Percentiles rank a stretch among this genome's conserved stretches.
These are phyloP conservation scores for Thelonectria rubi DNA, from an alignment of 2,329 filamentous ascomycete genomes.

Conservation along the genomic window DNA sequence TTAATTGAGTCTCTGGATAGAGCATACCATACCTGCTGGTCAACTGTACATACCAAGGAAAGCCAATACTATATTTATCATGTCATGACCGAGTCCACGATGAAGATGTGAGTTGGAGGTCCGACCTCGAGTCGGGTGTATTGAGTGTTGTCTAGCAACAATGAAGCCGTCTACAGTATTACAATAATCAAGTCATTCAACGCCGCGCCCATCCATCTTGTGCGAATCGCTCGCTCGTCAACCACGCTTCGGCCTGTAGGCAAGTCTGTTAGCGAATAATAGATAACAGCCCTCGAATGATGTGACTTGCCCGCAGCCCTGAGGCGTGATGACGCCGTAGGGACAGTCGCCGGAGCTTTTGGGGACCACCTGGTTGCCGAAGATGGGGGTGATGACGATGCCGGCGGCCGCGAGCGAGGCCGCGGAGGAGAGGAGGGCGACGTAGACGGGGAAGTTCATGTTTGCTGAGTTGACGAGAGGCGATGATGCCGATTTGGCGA, in stretches of 20 bases:
- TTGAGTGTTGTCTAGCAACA: no score
- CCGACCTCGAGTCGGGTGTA: no score
- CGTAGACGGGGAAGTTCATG: conserved; percentile 44
- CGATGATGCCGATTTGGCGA: background rate
- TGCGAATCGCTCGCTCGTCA: conserved; percentile 15
- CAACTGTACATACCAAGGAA: background rate
- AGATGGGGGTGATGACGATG: conserved; percentile 65
- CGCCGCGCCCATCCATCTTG: conserved; percentile 10
- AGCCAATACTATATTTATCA: background rate
- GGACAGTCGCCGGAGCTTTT: conserved; percentile 61
- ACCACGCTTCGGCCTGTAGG: conserved; percentile 32
- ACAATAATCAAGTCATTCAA: background rate
- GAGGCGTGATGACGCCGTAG: conserved; percentile 64
- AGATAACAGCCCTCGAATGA: no score
- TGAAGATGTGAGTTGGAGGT: no score
- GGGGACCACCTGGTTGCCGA: conserved; percentile 60
- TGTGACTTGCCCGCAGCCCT: conserved; percentile 65
- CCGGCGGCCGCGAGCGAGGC: conserved; percentile 60
- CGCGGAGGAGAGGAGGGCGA: conserved; percentile 54
- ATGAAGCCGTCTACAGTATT: no score
- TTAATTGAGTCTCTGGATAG: conserved; percentile 7
- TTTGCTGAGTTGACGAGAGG: background rate
- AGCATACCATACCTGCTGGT: background rate
- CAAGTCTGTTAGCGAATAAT: background rate
- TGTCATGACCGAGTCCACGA: background rate